Conservation (phyloP, 441 rosid species). For the Hura crepitans region DNA sequence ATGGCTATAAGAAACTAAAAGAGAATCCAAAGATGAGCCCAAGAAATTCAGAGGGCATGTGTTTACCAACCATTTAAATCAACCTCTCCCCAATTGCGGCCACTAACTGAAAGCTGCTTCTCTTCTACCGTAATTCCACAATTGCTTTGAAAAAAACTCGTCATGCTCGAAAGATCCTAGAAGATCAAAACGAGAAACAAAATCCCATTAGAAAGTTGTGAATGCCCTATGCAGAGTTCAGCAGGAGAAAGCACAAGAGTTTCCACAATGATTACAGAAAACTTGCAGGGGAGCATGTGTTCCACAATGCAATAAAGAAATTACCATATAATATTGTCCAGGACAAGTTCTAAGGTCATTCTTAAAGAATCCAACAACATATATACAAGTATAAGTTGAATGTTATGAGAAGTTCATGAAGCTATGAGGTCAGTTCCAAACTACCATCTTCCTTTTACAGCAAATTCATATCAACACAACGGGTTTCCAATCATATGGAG, state of each 20-base stretch:
- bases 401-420: not conserved
- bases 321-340: not conserved
- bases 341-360: not conserved
- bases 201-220: not conserved
- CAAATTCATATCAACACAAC: not conserved
- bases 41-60: not conserved
- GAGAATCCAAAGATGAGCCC: not conserved
- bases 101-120: conserved; percentile 88
- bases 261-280: not conserved
- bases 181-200: conserved; percentile 17
- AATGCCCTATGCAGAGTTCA: too few relatives aligned
- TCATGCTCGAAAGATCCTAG: conserved; percentile 73
- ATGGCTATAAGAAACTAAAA: not conserved
- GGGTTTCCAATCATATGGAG: not conserved
- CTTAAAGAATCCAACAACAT: too few relatives aligned
- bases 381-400: not conserved
- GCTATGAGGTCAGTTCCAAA: not conserved
- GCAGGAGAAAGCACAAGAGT: not conserved
- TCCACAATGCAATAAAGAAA: not conserved
- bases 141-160: conserved; percentile 62
- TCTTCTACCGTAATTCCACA: conserved; percentile 72
- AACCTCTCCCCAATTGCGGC: conserved; percentile 95
- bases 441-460: not conserved
- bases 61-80: conserved; percentile 67
- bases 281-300: not conserved